phyloP scores from a whole-genome alignment of 305 asterid genomes.

The Fraxinus sp. region DNA sequence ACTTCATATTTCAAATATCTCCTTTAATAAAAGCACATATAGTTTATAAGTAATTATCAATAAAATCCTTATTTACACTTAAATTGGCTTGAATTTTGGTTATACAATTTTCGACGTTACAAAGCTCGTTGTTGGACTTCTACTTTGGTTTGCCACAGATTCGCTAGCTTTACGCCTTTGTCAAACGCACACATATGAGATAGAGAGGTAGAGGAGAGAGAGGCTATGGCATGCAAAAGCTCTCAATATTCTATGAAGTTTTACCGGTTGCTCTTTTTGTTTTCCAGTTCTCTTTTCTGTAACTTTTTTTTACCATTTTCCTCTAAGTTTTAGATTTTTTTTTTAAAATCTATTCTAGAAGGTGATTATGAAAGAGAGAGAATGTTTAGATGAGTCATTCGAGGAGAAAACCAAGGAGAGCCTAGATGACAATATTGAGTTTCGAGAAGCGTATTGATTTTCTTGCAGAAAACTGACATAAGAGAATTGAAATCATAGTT shows the following conservation, averaged over 20 bases:
- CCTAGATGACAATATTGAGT: slow-evolving; percentile 49
- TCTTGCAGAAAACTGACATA: slow-evolving; percentile 47
- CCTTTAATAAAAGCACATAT: no score
- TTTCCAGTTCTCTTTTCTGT: slow-evolving; percentile 21
- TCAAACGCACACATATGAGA: slow-evolving; percentile 14
- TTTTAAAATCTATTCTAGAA: neutral
- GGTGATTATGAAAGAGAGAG: slow-evolving; percentile 56
- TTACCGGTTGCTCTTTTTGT: slow-evolving; percentile 21
- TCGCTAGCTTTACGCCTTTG: slow-evolving; percentile 50
- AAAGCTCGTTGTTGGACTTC: slow-evolving; percentile 38
- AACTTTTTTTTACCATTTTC: slow-evolving; percentile 26
- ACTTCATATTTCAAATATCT: no score
- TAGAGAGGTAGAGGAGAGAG: neutral
- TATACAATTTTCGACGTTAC: slow-evolving; percentile 15
- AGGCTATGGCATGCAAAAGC: slow-evolving; percentile 39
- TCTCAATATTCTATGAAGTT: slow-evolving; percentile 31
- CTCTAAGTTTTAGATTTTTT: slow-evolving; percentile 12
- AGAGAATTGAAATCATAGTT: no score
- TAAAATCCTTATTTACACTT: no score
- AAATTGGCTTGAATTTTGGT: no score
- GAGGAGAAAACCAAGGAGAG: slow-evolving; percentile 40
- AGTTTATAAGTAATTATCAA: no score
- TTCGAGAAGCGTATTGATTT: slow-evolving; percentile 51
- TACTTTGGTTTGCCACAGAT: slow-evolving; percentile 21
- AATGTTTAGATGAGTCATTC: slow-evolving; percentile 39